Conservation (phyloP, 2,329 filamentous ascomycete species). For the Aspergillus piperis region DNA sequence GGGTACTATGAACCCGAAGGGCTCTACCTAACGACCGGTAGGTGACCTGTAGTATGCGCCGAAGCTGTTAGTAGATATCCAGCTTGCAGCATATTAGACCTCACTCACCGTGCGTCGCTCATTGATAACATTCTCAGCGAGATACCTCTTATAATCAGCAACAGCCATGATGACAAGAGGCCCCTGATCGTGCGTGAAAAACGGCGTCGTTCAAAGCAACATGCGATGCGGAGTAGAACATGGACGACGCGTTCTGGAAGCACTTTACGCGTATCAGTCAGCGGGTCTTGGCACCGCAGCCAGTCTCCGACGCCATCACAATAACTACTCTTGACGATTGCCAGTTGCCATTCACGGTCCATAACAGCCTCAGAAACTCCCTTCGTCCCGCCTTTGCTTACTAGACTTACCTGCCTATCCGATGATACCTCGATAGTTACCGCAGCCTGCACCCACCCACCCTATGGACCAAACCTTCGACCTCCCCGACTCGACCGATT, state of each 20-base stretch:
- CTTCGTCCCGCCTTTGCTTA: neutral
- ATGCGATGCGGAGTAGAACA: neutral
- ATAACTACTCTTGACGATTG: neutral
- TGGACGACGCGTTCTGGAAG: constrained; percentile 34
- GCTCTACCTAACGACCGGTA: constrained; percentile 83
- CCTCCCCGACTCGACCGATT: constrained; percentile 50
- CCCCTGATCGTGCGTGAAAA: neutral
- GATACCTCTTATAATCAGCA: constrained; percentile 66
- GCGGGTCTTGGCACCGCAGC: constrained; percentile 37
- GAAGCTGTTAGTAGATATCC: constrained; percentile 4
- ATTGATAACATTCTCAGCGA: constrained; percentile 73
- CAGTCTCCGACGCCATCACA: constrained; percentile 11
- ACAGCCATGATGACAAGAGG: constrained; percentile 38
- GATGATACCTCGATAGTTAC: constrained; percentile 3
- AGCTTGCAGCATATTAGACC: neutral
- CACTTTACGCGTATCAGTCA: constrained; percentile 49
- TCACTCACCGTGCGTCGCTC: constrained; percentile 69
- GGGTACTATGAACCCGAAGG: constrained; percentile 79
- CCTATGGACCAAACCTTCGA: constrained; percentile 41
- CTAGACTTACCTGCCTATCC: neutral
- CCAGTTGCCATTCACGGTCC: neutral
- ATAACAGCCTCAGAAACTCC: neutral
- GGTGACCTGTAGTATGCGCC: constrained; percentile 63
- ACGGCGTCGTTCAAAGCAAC: constrained; percentile 2
- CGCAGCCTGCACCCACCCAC: neutral